Evolutionary conservation across 805 yeast genomes (phyloP), one percentile per base, ranked within the genome.

Genomic region (Candida pini): DNA sequence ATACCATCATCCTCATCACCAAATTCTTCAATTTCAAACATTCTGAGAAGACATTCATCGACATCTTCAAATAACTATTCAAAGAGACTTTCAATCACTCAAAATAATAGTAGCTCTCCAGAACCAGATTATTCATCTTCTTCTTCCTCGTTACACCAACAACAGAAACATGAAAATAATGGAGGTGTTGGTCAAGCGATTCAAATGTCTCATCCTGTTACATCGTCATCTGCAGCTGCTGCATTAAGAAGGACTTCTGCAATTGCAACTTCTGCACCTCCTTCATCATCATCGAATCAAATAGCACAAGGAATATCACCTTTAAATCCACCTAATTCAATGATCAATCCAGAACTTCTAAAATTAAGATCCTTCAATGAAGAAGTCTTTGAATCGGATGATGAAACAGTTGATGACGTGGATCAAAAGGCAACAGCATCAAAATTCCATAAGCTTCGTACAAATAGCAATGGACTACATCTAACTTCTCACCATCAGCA

Each of bases 331-430:
- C n/a, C n/a, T n/a, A n/a, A 18, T 9, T 26, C 24, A 10, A 19
- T 40, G 9, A 38, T 45, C 17, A 48, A 53, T 25, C 51, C 53
- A 9, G 53, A 53, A 28, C 39, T 52, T n/a, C 43, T 58, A 45
- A 54, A 50, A 23, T 36, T 48, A 25, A 44, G 55, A 15, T 54
- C 60, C 3, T 54, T 54, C 45, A 53, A 53, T 27, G 61, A 53
- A 27, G 48, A 51, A 15, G 62, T 56, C 10, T 53, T 55, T 25
- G 61, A 53, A 18, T 56, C 58, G 14, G 63, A 54, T 29, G 62
- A 58, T 18, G 60, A 56, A 14, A 55, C 49, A 9, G 56, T 49
- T 9, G 49, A 43, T 1, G 54, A 60, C 5, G 49, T 33, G n/a
- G 37, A 33, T 3, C 13, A 13, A 22, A 13, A 13, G 25, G 10